Evolutionary conservation across 2,329 filamentous ascomycete species (phyloP).

Genomic region (Coniella vitis): DNA sequence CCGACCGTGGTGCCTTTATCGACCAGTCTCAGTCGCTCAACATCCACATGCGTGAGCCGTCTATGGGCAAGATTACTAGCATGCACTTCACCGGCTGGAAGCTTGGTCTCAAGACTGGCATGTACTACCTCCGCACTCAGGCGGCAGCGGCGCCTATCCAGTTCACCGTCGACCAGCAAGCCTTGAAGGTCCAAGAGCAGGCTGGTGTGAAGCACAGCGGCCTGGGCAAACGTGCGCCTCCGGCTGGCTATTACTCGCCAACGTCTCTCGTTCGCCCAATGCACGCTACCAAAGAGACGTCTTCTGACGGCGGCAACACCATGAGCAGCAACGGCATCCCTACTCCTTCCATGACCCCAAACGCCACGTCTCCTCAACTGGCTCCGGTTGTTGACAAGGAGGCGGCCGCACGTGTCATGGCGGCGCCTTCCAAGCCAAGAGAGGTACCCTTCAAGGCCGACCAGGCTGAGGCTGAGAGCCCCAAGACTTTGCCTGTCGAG

Average conservation of each 20-base stretch:
- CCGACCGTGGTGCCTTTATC: constrained; percentile 96
- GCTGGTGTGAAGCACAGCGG: constrained; percentile 58
- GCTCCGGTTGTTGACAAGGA: constrained; percentile 34
- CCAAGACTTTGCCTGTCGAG: constrained; percentile 69
- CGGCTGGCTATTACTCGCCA: constrained; percentile 49
- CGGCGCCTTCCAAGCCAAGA: constrained; percentile 50
- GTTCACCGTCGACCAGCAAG: constrained; percentile 97
- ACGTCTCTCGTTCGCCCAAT: constrained; percentile 62
- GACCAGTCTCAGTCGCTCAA: constrained; percentile 99
- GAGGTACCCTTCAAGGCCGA: constrained; percentile 67
- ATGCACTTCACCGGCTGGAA: constrained; percentile 99
- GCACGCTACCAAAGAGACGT: constrained; percentile 51
- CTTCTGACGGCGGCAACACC: constrained; percentile 27
- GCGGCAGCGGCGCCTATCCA: constrained; percentile 95
- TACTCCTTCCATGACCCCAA: constrained; percentile 61
- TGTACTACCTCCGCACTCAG: constrained; percentile 99
- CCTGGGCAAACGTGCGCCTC: constrained; percentile 63
- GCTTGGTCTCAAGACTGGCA: constrained; percentile 97
- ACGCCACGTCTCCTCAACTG: constrained; percentile 35
- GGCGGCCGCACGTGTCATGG: constrained; percentile 35
- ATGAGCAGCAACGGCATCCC: constrained; percentile 51
- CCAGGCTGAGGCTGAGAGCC: constrained; percentile 68
- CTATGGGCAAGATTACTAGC: constrained; percentile 99
- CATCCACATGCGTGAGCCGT: constrained; percentile 98
- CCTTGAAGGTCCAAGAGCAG: constrained; percentile 79